Conservation (phyloP, 1,139 yeast genomes). For the Suhomyces taliae region DNA sequence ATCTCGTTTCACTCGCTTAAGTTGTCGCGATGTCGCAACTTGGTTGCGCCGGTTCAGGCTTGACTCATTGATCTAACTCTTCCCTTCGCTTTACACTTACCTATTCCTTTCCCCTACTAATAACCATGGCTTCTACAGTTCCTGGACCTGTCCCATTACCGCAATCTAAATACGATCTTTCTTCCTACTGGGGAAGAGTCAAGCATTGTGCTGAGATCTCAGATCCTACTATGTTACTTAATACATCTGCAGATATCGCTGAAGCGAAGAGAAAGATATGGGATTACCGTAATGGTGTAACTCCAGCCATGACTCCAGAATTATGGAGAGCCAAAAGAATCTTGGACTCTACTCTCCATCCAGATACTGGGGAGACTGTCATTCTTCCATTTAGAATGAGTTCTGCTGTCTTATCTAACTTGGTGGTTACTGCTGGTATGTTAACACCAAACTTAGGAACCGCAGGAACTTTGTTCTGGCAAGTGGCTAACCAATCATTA, state of each 20-base stretch:
- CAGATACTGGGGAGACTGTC: conserved; percentile 94
- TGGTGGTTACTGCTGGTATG: conserved; percentile 97
- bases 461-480: conserved; percentile 94
- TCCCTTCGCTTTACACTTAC: not conserved
- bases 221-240: conserved; percentile 86
- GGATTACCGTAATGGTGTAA: conserved; percentile 70
- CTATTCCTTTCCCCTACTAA: not conserved
- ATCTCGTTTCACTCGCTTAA: no score
- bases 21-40: no score
- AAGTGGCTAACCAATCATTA: conserved; percentile 91
- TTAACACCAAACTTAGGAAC: conserved; percentile 90
- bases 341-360: conserved; percentile 86
- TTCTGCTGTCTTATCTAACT: conserved; percentile 85
- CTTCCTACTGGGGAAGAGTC: conserved; percentile 90
- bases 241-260: conserved; percentile 62
- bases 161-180: conserved; percentile 71
- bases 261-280: conserved; percentile 64
- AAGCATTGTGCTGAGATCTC: conserved; percentile 90
- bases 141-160: conserved; percentile 82
- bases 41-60: not conserved
- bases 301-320: conserved; percentile 66
- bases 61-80: not conserved
- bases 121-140: conserved; percentile 78
- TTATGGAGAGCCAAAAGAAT: conserved; percentile 88
- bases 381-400: conserved; percentile 95